Evolutionary conservation across 305 asterid species (phyloP).

Genomic region (Plantago coronopus): DNA sequence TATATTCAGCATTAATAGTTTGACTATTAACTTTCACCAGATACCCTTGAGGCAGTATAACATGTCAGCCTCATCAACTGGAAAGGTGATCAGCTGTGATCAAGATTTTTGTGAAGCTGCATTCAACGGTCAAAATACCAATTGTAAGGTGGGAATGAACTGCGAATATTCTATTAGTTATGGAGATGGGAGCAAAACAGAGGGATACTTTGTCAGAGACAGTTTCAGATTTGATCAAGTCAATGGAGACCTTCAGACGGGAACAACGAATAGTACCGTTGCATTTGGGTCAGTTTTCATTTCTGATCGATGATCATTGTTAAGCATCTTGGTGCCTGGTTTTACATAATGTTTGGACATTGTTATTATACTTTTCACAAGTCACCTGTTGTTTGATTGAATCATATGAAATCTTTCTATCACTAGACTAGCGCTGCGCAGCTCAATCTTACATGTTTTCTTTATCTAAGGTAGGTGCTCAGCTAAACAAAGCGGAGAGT

Average conservation of each 20-base stretch:
- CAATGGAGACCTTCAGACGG: slow-evolving; percentile 57
- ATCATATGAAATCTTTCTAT: slow-evolving; percentile 5
- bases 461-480: slow-evolving; percentile 71
- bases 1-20: slow-evolving; percentile 22
- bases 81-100: slow-evolving; percentile 54
- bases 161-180: slow-evolving; percentile 65
- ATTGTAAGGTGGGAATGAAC: slow-evolving; percentile 66
- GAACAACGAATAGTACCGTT: slow-evolving; percentile 54
- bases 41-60: slow-evolving; percentile 67
- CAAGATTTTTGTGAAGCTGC: slow-evolving; percentile 64
- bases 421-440: background rate
- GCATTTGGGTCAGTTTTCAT: slow-evolving; percentile 72
- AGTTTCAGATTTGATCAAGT: slow-evolving; percentile 59
- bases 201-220: slow-evolving; percentile 75
- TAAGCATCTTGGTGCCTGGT: background rate
- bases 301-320: slow-evolving; percentile 14
- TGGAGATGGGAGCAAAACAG: slow-evolving; percentile 77
- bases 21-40: slow-evolving; percentile 33
- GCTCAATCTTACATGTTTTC: slow-evolving; percentile 20
- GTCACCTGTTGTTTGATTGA: slow-evolving; percentile 4
- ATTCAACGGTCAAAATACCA: slow-evolving; percentile 40
- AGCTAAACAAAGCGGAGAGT: slow-evolving; percentile 58
- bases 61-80: slow-evolving; percentile 65
- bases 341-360: no score
- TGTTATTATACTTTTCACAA: background rate